Base-by-base conservation (phyloP, 176 grass and related monocot species). In the Juncus inflexus region DNA sequence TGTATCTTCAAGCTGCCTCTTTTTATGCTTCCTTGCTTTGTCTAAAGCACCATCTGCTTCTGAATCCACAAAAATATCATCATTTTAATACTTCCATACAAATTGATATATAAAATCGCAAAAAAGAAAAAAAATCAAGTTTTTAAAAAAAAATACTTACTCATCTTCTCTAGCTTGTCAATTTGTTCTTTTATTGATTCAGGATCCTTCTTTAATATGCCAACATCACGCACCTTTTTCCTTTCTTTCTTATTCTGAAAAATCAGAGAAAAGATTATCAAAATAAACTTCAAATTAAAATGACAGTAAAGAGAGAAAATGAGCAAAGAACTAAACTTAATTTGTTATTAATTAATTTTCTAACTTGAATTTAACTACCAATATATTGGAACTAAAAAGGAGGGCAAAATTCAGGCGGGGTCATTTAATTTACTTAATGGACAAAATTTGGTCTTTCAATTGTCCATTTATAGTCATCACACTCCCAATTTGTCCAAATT, bases 1-100 rank as follows among this genome's bases (percentile, higher is more conserved):
- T 52, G 89, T 88, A 73, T 94, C 89, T 65, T 99, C 89, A 69
- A 99, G 95, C 62, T 99, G 95, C 53, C 95, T 84, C 84, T 99
- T 99, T 79, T 99, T 99, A 86, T 99, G 95, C 55, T 99, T 99
- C 68, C 95, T 92, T 47, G 95, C 89, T 83, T 99, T 99, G 70
- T 99, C 95, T 3, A 99, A 77, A 70, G 95, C 95, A 82, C 95
- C 95, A 84, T 99, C 95, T 4, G 95, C 89, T 61, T 94, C 89
- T 99, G 80, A 47, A 38, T 35, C 77, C 49, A 12, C 16, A 63
- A 66, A 68, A 42, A 43, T 11, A 55, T 65, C 74, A 65, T 50
- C 35, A 82, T 52, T 12, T 37, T 66, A 7, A 54, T 57, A 38
- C 41, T 10, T 7, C 9, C 43, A 64, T 3, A 11, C 14, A n/a